Evolutionary conservation across 2,329 filamentous ascomycete genomes (phyloP), one percentile per base, ranked within the genome.

Genomic region (Xylariomycetidae sp.): DNA sequence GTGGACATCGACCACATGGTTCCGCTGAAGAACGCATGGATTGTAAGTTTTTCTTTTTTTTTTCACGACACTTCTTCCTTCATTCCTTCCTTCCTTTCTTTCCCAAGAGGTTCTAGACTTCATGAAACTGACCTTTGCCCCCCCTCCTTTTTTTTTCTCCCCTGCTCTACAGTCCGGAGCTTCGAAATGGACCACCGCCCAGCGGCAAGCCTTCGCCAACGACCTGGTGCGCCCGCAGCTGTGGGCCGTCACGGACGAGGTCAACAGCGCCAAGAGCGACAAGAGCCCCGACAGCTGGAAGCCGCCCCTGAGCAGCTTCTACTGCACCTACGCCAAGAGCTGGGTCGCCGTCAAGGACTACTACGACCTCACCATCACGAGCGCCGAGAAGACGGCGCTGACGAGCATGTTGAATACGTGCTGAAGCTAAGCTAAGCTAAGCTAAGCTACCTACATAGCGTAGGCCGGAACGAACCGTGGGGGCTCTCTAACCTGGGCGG

Each of bases 1-100:
- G 57, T 92, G 2, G 84, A 90, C 47, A 89, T 90, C 38, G 86
- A 92, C 57, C 86, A 92, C 56, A 69, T 90, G 61, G 83, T 92
- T 3, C 85, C 86, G 1, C 58, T 92, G 39, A 80, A 81, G 52
- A 86, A 88, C 51, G 84, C 85, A 9, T 89, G 84, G 85, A 77
- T 82, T 41, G 74, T 79, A 45, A 51, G 67, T 58, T 4, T 27
- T 16, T 13, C 22, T 20, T 11, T 28, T 16, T 22, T 20, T 16
- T 17, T 8, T n/a, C 12, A 5, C n/a, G 6, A 22, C 8, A 34
- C 20, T 10, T 8, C 6, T n/a, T n/a, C n/a, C n/a, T n/a, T n/a
- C n/a, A n/a, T n/a, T n/a, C n/a, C n/a, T n/a, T n/a, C n/a, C n/a
- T n/a, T n/a, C n/a, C n/a, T n/a, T n/a, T n/a, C n/a, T n/a, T n/a